A percentile compares a stretch with the other conserved stretches of the same genome.
phyloP scores from a whole-genome alignment of 768 basidiomycete genomes.

The Lentinula raphanica region DNA sequence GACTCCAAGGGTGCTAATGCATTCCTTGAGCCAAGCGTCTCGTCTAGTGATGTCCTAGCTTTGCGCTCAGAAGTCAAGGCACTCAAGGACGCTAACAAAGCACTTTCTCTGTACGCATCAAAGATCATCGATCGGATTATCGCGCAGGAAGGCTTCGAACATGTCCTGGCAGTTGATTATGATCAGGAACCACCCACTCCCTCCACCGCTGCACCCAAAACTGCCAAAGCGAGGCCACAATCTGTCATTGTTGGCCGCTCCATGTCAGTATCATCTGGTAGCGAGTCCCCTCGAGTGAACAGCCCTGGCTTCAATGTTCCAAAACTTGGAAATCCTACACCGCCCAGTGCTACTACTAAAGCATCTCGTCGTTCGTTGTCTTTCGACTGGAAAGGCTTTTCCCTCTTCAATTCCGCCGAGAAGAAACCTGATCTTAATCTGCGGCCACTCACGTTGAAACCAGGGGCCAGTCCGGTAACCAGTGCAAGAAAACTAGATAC shows the following conservation, averaged over 20 bases:
- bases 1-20: slow-evolving; percentile 32
- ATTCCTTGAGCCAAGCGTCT: slow-evolving; percentile 37
- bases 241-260: slow-evolving; percentile 50
- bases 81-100: slow-evolving; percentile 94
- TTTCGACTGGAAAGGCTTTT: slow-evolving; percentile 79
- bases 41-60: slow-evolving; percentile 62
- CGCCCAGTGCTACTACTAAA: slow-evolving; percentile 27
- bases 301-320: slow-evolving; percentile 20
- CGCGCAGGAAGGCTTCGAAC: slow-evolving; percentile 93
- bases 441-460: slow-evolving; percentile 70
- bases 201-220: slow-evolving; percentile 25
- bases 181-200: slow-evolving; percentile 54
- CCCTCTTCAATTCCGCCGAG: slow-evolving; percentile 60
- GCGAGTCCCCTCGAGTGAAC: slow-evolving; percentile 18
- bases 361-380: slow-evolving; percentile 71
- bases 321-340: slow-evolving; percentile 8
- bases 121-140: slow-evolving; percentile 99
- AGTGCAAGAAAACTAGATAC: slow-evolving; percentile 79
- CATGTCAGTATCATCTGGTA: slow-evolving; percentile 26
- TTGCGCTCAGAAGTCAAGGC: slow-evolving; percentile 84
- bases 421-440: slow-evolving; percentile 57
- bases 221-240: slow-evolving; percentile 54
- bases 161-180: slow-evolving; percentile 91
- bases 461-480: slow-evolving; percentile 50
- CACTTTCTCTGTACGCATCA: slow-evolving; percentile 88